Evolutionary conservation across 352 stramenopile species (phyloP).

Genomic region (Pythium apleroticum): DNA sequence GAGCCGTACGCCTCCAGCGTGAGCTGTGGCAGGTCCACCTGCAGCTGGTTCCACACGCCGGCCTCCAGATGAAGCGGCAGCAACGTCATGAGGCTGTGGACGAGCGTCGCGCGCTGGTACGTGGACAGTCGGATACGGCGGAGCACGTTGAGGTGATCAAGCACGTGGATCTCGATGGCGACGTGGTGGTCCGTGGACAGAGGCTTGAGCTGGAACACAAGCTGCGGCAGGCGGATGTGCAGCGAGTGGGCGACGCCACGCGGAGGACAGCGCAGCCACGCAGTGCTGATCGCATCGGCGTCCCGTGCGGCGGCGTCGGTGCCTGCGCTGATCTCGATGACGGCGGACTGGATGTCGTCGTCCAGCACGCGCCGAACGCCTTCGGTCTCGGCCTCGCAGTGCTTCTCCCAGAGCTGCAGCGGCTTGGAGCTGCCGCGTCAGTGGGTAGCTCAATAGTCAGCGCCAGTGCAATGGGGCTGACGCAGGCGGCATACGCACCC

Average conservation of each 20-base stretch:
- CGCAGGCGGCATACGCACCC: slow-evolving; percentile 31
- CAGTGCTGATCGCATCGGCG: slow-evolving; percentile 28
- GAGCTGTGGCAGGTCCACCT: slow-evolving; percentile 47
- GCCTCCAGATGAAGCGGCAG: slow-evolving; percentile 45
- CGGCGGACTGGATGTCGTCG: slow-evolving; percentile 55
- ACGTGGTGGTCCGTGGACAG: slow-evolving; percentile 30
- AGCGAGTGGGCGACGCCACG: slow-evolving; percentile 27
- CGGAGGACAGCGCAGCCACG: slow-evolving; percentile 51
- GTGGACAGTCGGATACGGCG: slow-evolving; percentile 50
- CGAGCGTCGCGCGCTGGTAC: slow-evolving; percentile 42
- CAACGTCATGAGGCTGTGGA: slow-evolving; percentile 39
- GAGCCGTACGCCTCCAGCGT: slow-evolving; percentile 43
- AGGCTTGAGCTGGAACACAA: slow-evolving; percentile 51
- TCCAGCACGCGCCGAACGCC: slow-evolving; percentile 52
- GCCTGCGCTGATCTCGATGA: slow-evolving; percentile 41
- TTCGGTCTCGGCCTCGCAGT: slow-evolving; percentile 28
- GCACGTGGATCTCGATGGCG: slow-evolving; percentile 47
- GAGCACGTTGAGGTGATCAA: slow-evolving; percentile 33
- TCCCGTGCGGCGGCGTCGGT: background rate
- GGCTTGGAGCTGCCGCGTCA: slow-evolving; percentile 36
- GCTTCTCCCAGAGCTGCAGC: slow-evolving; percentile 65
- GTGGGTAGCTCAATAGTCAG: background rate
- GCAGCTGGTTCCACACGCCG: slow-evolving; percentile 58
- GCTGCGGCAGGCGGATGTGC: slow-evolving; percentile 47
- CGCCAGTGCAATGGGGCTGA: background rate